A percentile compares a stretch with the other conserved stretches of the same genome.
Evolutionary conservation across 2,329 filamentous ascomycete species (phyloP).

Genomic region (Cadophora sp.): DNA sequence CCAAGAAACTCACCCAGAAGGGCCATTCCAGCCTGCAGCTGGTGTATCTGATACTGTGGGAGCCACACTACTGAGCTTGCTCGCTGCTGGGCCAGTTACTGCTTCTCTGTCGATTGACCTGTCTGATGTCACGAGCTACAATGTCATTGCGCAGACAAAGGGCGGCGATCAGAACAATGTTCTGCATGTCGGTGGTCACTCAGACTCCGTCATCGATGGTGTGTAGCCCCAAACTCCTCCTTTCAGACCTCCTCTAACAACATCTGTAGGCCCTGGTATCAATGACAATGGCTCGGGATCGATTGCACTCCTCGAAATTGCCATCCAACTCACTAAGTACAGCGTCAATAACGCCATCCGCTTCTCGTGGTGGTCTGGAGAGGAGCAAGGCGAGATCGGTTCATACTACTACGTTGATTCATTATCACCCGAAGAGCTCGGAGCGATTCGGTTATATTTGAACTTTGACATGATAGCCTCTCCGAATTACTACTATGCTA

Average conservation of each 20-base stretch:
- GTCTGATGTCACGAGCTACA: constrained; percentile 40
- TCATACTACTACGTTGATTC: constrained; percentile 65
- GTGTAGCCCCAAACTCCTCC: constrained; percentile 64
- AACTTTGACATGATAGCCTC: constrained; percentile 73
- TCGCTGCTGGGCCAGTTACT: constrained; percentile 5
- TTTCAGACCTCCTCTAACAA: constrained; percentile 51
- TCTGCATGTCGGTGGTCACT: constrained; percentile 44
- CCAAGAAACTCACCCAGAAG: constrained; percentile 3
- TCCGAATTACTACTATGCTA: constrained; percentile 68
- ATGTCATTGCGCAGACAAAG: constrained; percentile 66
- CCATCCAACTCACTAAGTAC: constrained; percentile 61
- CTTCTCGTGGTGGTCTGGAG: constrained; percentile 70
- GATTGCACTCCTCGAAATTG: constrained; percentile 62
- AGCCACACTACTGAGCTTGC: neutral
- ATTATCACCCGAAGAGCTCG: constrained; percentile 60
- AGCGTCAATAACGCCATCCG: constrained; percentile 67
- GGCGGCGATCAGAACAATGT: constrained; percentile 66
- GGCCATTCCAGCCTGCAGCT: neutral
- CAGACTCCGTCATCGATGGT: constrained; percentile 51
- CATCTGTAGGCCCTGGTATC: constrained; percentile 56
- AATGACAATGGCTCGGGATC: constrained; percentile 46
- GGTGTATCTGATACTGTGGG: constrained; percentile 1
- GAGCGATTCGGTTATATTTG: constrained; percentile 67
- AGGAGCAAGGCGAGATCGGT: constrained; percentile 67
- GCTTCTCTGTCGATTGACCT: constrained; percentile 8